These are phyloP conservation scores for Suillus americanus DNA, from an alignment of 768 basidiomycete species.

Conservation along the genomic window DNA sequence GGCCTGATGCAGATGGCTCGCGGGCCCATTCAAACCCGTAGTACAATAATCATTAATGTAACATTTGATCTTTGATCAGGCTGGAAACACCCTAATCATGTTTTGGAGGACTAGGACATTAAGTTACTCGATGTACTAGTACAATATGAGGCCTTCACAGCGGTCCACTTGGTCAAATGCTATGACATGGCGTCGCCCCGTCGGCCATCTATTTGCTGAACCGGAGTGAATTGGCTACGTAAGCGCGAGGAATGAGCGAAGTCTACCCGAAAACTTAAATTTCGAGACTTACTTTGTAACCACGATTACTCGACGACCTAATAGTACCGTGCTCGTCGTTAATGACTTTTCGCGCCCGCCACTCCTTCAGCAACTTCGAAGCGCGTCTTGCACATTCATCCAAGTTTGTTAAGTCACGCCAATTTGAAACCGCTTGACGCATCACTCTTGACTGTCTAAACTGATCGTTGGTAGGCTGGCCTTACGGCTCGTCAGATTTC, in stretches of 20 bases:
- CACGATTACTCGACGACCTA: too few species aligned
- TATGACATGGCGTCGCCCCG: too few species aligned
- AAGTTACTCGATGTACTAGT: not conserved
- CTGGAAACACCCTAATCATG: not conserved
- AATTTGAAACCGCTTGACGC: not conserved
- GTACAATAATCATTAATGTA: too few species aligned
- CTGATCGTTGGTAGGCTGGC: not conserved
- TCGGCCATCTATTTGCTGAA: not conserved
- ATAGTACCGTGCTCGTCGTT: too few species aligned
- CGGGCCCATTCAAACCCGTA: too few species aligned
- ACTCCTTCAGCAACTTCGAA: not conserved
- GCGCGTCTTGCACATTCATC: too few species aligned
- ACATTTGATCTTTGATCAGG: not conserved
- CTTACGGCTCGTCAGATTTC: not conserved
- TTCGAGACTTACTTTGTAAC: too few species aligned
- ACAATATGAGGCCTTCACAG: not conserved
- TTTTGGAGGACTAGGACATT: not conserved
- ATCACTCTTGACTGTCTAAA: not conserved
- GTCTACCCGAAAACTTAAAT: too few species aligned
- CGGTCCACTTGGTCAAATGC: too few species aligned
- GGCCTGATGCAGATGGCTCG: not conserved
- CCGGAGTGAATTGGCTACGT: not conserved
- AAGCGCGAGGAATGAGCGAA: too few species aligned
- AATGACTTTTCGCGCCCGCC: too few species aligned
- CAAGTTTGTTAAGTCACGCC: not conserved